Evolutionary conservation across 257 asterid species (phyloP), one percentile per base, ranked within the genome.

Genomic region (Penstemon barbatus): DNA sequence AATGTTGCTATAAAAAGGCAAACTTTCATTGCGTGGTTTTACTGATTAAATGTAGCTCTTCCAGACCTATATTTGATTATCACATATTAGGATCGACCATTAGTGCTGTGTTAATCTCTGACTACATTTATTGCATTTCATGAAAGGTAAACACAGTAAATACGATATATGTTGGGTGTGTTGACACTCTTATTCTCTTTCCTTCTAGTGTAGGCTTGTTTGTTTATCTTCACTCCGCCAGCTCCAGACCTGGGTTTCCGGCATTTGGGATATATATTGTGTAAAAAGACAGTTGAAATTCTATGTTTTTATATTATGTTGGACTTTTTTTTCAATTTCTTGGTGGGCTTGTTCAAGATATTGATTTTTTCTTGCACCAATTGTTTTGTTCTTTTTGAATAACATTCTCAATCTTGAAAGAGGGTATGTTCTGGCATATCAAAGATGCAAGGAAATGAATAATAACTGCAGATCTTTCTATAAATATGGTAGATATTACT

Each of bases 341-440:
- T 8, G 40, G 10, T 8, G 40, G 10, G 40, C 60, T 55, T 55
- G 0, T 53, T 55, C 7, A 10, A 25, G 2, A 55, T 13, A 5
- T 49, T 12, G 55, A 43, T 41, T 12, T 19, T 45, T 45, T 36
- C 52, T 49, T 52, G 69, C 42, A 13, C 18, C 61, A 39, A 13
- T 7, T 57, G 37, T 38, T 55, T 5, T 46, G 2, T 15, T 18
- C 19, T 25, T 9, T 49, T 6, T 33, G 33, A 45, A 68, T 41
- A 46, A 38, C 37, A 15, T 70, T 70, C 11, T 8, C 63, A 42
- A 18, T 51, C 45, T 45, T 25, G 63, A 56, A 46, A 42, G 13
- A 57, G 41, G 25, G 40, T 3, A 4, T 45, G 38, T 3, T 51
- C 57, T 56, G 45, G 38, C 57, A 12, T 68, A 44, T 8, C 4